A percentile compares a stretch with the other conserved stretches of the same genome.
phyloP scores from a whole-genome alignment of 345 rosid genomes.

The Mercurialis annua region DNA sequence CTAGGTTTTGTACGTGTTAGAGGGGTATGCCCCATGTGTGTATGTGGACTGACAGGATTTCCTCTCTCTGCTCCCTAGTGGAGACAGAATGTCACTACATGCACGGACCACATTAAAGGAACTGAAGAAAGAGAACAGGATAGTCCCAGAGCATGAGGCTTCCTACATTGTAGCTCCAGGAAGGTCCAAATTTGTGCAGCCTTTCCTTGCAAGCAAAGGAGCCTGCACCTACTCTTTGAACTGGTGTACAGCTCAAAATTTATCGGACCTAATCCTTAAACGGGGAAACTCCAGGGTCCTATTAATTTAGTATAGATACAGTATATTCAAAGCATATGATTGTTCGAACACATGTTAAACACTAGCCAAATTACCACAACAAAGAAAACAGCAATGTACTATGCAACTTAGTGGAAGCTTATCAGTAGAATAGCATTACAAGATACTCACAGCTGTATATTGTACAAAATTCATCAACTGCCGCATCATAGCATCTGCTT shows the following conservation, averaged over 20 bases:
- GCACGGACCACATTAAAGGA: not conserved
- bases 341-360: too few relatives aligned
- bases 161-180: not conserved
- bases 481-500: slow-evolving; percentile 65
- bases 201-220: not conserved
- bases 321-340: slow-evolving; percentile 2
- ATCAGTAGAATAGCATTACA: not conserved
- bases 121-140: not conserved
- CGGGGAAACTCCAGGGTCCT: not conserved
- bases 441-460: slow-evolving; percentile 78
- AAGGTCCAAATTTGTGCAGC: not conserved
- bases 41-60: not conserved
- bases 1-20: not conserved
- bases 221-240: too few relatives aligned
- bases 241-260: not conserved
- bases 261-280: not conserved
- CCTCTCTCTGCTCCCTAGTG: not conserved
- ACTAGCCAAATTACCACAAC: not conserved
- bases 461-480: slow-evolving; percentile 78
- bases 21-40: not conserved
- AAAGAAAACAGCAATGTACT: not conserved
- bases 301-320: not conserved
- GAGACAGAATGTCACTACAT: not conserved
- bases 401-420: not conserved
- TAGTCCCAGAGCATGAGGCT: not conserved